These are phyloP conservation scores for Dalbergia cochinchinensis DNA, from an alignment of 306 rosid genomes.

Conservation along the genomic window DNA sequence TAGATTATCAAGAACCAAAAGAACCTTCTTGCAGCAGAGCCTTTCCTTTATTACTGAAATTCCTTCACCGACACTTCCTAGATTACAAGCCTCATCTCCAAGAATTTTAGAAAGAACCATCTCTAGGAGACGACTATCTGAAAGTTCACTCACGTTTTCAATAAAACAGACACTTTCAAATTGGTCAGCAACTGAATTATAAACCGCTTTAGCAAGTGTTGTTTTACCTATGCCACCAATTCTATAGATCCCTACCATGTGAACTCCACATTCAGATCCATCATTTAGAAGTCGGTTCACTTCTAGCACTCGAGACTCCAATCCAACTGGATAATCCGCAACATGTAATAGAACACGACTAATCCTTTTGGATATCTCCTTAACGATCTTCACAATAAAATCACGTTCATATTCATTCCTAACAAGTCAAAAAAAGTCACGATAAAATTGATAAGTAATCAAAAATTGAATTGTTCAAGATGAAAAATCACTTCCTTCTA, in stretches of 20 bases:
- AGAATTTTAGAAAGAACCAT: no score
- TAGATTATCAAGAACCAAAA: no score
- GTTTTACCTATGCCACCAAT: constrained; percentile 44
- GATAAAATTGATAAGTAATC: no score
- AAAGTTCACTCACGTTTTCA: constrained; percentile 17
- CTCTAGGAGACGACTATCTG: no score
- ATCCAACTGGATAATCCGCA: constrained; percentile 39
- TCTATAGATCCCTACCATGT: constrained; percentile 39
- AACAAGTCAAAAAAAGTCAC: neutral
- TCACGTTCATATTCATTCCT: constrained; percentile 14
- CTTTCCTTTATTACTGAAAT: no score
- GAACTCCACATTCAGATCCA: neutral
- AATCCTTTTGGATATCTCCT: neutral
- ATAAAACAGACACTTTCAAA: constrained; percentile 45
- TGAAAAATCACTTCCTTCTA: no score
- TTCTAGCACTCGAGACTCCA: constrained; percentile 3
- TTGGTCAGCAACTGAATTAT: constrained; percentile 26
- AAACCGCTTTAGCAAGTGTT: constrained; percentile 41
- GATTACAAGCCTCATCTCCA: no score
- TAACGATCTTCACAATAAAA: neutral
- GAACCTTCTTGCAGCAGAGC: no score
- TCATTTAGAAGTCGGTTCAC: constrained; percentile 1
- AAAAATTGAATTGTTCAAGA: neutral
- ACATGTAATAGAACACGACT: constrained; percentile 16
- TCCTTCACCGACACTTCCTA: no score